Evolutionary conservation across 1,139 yeast species (phyloP).

Genomic region (Geotrichum histeridarum): DNA sequence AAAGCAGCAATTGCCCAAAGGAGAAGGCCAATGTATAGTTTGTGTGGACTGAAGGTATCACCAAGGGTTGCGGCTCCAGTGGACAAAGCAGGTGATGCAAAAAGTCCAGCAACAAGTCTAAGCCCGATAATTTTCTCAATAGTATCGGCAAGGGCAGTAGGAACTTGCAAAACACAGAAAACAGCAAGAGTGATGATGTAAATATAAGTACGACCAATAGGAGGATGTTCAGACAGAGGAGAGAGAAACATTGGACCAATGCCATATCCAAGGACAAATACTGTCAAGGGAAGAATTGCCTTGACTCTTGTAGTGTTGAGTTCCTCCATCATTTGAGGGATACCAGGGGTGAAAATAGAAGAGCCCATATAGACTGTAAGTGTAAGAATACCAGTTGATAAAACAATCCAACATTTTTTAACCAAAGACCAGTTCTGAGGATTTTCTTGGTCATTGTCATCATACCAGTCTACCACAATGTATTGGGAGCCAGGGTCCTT

Average conservation of each 20-base stretch:
- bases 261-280: conserved; percentile 58
- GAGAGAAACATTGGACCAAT: conserved; percentile 52
- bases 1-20: conserved; percentile 52
- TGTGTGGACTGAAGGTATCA: conserved; percentile 46
- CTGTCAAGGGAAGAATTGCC: conserved; percentile 48
- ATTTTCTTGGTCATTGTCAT: conserved; percentile 52
- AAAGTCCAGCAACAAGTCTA: conserved; percentile 72
- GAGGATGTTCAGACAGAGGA: conserved; percentile 50
- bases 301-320: conserved; percentile 43
- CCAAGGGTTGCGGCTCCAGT: conserved; percentile 83
- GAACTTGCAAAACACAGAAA: conserved; percentile 54
- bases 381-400: conserved; percentile 46
- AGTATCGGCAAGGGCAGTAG: conserved; percentile 45
- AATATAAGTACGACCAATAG: conserved; percentile 51
- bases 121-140: conserved; percentile 50
- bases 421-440: conserved; percentile 52
- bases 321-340: conserved; percentile 41
- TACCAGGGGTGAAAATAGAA: conserved; percentile 57
- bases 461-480: conserved; percentile 41
- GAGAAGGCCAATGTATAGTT: conserved; percentile 40
- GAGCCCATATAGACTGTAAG: conserved; percentile 55
- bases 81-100: conserved; percentile 80
- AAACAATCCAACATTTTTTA: conserved; percentile 41
- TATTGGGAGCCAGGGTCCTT: conserved; percentile 7
- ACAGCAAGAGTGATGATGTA: conserved; percentile 50